Conservation (phyloP, 345 rosid species). For the Psidium friedrichsthalianum region DNA sequence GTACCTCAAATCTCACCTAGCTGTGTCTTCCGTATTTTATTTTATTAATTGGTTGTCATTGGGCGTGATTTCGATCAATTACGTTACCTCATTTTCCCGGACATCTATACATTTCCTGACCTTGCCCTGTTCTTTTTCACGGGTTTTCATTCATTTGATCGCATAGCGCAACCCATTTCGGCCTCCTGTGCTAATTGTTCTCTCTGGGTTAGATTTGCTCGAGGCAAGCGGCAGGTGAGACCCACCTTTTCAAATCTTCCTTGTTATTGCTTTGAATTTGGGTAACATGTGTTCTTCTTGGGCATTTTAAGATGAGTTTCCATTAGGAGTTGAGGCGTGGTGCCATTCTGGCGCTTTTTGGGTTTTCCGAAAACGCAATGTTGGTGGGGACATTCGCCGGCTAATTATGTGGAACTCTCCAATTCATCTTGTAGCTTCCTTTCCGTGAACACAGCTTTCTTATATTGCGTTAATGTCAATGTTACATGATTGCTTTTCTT, state of each 20-base stretch:
- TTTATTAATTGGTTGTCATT: not conserved
- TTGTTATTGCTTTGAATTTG: not conserved
- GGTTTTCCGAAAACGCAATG: not conserved
- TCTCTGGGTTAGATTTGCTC: not conserved
- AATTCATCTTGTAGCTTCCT: no score
- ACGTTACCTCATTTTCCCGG: not conserved
- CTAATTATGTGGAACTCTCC: no score
- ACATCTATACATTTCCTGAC: not conserved
- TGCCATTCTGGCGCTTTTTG: not conserved
- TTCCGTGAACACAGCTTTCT: no score
- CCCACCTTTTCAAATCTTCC: not conserved
- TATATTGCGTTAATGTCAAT: no score
- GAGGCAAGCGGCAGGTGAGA: not conserved
- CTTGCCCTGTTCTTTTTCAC: not conserved
- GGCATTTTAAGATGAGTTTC: not conserved
- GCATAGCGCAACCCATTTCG: not conserved
- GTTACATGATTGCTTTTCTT: no score
- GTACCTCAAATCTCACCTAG: not conserved
- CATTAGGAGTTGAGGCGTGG: not conserved
- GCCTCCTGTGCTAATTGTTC: not conserved
- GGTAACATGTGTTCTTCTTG: not conserved
- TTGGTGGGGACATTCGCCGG: no score
- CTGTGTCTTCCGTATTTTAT: not conserved
- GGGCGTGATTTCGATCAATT: not conserved
- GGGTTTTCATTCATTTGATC: not conserved